These are phyloP conservation scores for Boletus reticuloceps DNA, from an alignment of 768 basidiomycete species.

Conservation along the genomic window DNA sequence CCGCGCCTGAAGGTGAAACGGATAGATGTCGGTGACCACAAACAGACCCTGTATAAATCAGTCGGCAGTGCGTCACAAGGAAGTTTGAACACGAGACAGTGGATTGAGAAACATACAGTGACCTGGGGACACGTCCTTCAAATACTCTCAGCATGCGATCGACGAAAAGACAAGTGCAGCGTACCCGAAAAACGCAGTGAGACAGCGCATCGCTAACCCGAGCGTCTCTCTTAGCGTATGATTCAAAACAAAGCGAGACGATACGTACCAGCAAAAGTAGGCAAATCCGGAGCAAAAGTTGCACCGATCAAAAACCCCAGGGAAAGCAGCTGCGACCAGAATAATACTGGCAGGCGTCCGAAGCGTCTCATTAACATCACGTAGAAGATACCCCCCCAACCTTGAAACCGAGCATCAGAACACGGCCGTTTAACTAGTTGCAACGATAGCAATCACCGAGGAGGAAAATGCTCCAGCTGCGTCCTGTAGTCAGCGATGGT, in stretches of 20 bases:
- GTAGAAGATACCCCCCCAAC: conserved; percentile 31
- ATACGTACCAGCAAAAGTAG: conserved; percentile 43
- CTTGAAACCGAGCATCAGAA: conserved; percentile 15
- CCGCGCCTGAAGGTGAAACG: conserved; percentile 52
- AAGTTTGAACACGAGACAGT: not conserved
- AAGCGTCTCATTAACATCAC: conserved; percentile 31
- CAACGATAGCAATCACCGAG: conserved; percentile 28
- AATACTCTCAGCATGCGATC: not conserved
- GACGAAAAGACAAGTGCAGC: not conserved
- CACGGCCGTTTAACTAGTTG: not conserved
- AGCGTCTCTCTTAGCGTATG: not conserved
- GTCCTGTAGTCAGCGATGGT: not conserved
- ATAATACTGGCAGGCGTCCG: conserved; percentile 30
- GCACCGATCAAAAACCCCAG: conserved; percentile 49
- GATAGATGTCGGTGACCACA: conserved; percentile 49
- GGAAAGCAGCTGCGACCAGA: conserved; percentile 38
- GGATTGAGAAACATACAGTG: conserved; percentile 30
- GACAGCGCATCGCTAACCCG: conserved; percentile 30
- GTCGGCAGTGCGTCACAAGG: not conserved
- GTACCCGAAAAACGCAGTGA: conserved; percentile 33
- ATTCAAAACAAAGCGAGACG: not conserved
- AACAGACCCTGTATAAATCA: conserved; percentile 36
- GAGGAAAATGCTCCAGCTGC: conserved; percentile 48
- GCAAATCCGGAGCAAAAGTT: conserved; percentile 47
- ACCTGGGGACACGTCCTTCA: conserved; percentile 51